Conservation (phyloP, 768 basidiomycete genomes). For the Suillus decipiens region DNA sequence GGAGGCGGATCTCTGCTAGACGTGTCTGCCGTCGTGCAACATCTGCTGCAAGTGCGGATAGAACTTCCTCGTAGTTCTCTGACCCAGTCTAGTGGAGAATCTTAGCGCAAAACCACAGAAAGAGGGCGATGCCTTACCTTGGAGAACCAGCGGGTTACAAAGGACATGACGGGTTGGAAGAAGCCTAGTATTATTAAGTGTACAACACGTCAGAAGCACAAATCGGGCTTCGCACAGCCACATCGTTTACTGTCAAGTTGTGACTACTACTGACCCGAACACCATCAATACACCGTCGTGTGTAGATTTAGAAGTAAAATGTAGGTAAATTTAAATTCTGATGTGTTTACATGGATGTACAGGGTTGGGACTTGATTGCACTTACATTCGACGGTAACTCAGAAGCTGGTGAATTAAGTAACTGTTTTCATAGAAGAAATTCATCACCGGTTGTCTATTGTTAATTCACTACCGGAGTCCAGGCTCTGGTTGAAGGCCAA, state of each 20-base stretch:
- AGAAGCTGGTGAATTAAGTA: neutral
- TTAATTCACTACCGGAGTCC: neutral
- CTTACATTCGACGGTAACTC: too few species aligned
- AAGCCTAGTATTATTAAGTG: neutral
- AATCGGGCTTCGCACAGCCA: constrained; percentile 8
- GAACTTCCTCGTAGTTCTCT: constrained; percentile 78
- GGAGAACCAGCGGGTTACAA: constrained; percentile 31
- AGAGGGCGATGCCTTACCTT: constrained; percentile 20
- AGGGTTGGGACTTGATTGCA: too few species aligned
- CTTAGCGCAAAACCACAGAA: neutral
- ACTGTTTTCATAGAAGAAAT: neutral
- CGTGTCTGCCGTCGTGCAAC: constrained; percentile 73
- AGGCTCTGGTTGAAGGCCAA: neutral
- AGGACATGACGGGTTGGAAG: constrained; percentile 26
- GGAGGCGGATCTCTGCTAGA: constrained; percentile 80
- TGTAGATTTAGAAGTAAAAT: neutral
- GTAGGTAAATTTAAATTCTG: neutral
- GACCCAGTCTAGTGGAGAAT: constrained; percentile 17
- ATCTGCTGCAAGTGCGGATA: constrained; percentile 64
- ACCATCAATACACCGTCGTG: neutral
- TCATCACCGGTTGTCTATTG: neutral
- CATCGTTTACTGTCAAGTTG: neutral
- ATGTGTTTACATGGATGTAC: too few species aligned
- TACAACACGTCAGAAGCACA: constrained; percentile 9
- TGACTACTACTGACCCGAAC: neutral